Conservation (phyloP, 495 filamentous ascomycete genomes). For the Cercophora scortea region DNA sequence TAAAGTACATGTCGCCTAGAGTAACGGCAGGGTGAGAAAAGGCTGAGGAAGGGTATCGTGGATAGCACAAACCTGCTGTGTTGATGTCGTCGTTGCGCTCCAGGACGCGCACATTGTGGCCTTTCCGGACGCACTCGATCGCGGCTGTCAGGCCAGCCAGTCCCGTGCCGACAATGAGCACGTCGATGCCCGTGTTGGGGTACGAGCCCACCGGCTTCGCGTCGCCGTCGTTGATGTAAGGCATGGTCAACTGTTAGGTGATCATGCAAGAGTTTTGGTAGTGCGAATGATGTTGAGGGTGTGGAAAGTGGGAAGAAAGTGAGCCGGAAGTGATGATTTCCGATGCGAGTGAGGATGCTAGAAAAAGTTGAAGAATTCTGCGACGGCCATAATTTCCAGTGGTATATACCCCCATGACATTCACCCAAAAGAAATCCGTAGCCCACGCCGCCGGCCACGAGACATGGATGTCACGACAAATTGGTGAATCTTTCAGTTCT, state of each 20-base stretch:
- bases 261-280: too few relatives aligned
- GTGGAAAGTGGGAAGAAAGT: too few relatives aligned
- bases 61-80: slow-evolving; percentile 25
- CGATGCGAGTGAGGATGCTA: too few relatives aligned
- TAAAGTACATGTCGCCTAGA: slow-evolving; percentile 49
- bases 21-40: not conserved
- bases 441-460: too few relatives aligned
- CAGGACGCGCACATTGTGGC: slow-evolving; percentile 51
- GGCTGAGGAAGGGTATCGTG: not conserved
- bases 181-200: slow-evolving; percentile 41
- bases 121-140: slow-evolving; percentile 58
- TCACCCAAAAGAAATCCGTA: too few relatives aligned
- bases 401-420: too few relatives aligned
- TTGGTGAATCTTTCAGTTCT: too few relatives aligned
- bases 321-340: too few relatives aligned
- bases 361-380: too few relatives aligned
- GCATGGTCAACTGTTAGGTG: slow-evolving; percentile 12
- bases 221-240: slow-evolving; percentile 16
- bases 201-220: slow-evolving; percentile 32
- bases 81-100: slow-evolving; percentile 40
- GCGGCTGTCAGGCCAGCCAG: slow-evolving; percentile 56
- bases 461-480: too few relatives aligned
- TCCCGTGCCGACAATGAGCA: slow-evolving; percentile 56
- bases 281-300: too few relatives aligned
- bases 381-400: too few relatives aligned